A percentile compares a stretch with the other conserved stretches of the same genome.
These are phyloP conservation scores for Rosa multiflora DNA, from an alignment of 306 rosid genomes.

Conservation along the genomic window DNA sequence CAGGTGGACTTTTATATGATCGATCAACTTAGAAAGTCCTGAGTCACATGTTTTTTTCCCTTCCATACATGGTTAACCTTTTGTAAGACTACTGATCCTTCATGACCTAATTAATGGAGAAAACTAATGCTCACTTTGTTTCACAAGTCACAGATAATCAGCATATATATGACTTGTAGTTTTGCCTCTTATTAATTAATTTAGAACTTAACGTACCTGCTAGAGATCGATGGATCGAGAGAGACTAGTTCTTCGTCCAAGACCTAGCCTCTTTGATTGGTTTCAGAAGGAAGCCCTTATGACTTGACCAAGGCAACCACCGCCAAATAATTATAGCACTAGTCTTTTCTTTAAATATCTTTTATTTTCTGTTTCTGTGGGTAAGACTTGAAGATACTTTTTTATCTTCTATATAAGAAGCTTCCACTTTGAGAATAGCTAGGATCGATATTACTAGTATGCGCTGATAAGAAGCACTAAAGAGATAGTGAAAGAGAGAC, in stretches of 20 bases:
- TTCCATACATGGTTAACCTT: conserved; percentile 23
- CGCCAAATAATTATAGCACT: conserved; percentile 1
- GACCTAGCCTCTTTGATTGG: not conserved
- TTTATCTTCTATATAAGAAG: conserved; percentile 27
- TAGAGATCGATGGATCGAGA: not conserved
- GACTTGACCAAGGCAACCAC: conserved; percentile 44
- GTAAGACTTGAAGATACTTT: not conserved
- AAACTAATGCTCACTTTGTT: not conserved
- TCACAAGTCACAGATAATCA: conserved; percentile 33
- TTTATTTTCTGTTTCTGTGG: not conserved
- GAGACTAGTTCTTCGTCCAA: not conserved
- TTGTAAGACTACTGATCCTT: not conserved
- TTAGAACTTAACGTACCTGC: not conserved
- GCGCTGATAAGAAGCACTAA: not conserved
- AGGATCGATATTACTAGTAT: not conserved
- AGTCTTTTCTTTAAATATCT: not conserved
- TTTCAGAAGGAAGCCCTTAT: conserved; percentile 27
- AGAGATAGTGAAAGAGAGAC: conserved; percentile 3
- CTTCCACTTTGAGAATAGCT: conserved; percentile 18
- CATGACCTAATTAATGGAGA: not conserved
- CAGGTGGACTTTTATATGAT: conserved; percentile 39
- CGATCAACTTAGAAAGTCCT: conserved; percentile 23
- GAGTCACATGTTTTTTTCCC: conserved; percentile 39
- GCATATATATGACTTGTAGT: conserved; percentile 14
- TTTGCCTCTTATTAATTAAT: not conserved